A percentile compares a stretch with the other conserved stretches of the same genome.
Evolutionary conservation across 139 green algal genomes (phyloP).

Genomic region (Picochlorum sp.): DNA sequence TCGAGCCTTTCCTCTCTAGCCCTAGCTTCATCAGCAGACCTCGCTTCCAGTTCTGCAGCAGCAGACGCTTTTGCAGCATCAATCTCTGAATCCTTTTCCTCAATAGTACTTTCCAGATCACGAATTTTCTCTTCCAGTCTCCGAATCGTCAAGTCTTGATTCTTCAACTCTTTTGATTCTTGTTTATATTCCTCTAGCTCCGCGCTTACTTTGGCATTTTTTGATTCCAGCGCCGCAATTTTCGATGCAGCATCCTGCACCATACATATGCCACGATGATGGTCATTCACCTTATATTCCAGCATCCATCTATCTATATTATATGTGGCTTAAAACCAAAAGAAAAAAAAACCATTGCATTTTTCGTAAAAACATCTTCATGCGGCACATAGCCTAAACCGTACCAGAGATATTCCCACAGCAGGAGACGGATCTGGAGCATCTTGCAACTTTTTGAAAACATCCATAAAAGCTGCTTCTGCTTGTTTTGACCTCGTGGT

Average conservation of each 20-base stretch:
- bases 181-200: slow-evolving; percentile 79
- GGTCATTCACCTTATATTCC: too few relatives aligned
- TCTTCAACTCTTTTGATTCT: slow-evolving; percentile 64
- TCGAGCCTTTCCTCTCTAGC: slow-evolving; percentile 44
- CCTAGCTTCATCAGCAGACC: slow-evolving; percentile 10
- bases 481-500: slow-evolving; percentile 55
- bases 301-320: too few relatives aligned
- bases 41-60: slow-evolving; percentile 36
- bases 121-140: slow-evolving; percentile 57
- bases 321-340: too few relatives aligned
- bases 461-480: slow-evolving; percentile 66
- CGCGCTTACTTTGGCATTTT: slow-evolving; percentile 11
- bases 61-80: slow-evolving; percentile 32
- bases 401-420: slow-evolving; percentile 38
- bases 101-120: slow-evolving; percentile 36
- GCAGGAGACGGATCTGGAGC: slow-evolving; percentile 76
- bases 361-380: neutral
- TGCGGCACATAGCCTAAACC: neutral
- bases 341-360: neutral
- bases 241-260: slow-evolving; percentile 33
- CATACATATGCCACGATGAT: too few relatives aligned
- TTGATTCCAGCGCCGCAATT: slow-evolving; percentile 46
- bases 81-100: slow-evolving; percentile 31
- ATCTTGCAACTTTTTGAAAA: slow-evolving; percentile 89
- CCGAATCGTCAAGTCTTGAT: slow-evolving; percentile 76